A percentile compares a stretch with the other conserved stretches of the same genome.
phyloP scores from a whole-genome alignment of 805 yeast species.

The Saturnispora sekii region DNA sequence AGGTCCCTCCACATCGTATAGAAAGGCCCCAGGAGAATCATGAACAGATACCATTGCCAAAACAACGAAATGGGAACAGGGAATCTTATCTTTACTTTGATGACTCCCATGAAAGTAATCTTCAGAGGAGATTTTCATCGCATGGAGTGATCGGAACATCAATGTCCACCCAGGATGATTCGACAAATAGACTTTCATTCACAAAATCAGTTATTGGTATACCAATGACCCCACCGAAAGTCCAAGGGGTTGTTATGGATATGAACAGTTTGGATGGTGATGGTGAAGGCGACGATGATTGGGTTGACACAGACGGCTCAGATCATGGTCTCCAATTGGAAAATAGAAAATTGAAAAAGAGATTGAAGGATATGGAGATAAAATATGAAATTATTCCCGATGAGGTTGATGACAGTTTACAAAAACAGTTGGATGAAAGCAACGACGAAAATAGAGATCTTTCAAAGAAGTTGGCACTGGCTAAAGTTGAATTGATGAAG shows the following conservation, averaged over 20 bases:
- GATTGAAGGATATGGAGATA: conserved; percentile 13
- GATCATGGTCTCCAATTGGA: conserved; percentile 12
- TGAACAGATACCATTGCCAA: conserved; percentile 6
- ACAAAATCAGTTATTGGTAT: conserved; percentile 17
- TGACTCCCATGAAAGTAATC: background rate
- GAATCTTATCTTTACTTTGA: conserved; percentile 4
- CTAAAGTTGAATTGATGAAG: conserved; percentile 7
- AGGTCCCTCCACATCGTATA: too few species aligned
- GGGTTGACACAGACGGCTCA: conserved; percentile 12
- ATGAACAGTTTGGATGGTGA: conserved; percentile 8
- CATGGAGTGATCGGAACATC: conserved; percentile 19
- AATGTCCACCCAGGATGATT: conserved; percentile 10
- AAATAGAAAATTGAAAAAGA: conserved; percentile 11
- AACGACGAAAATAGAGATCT: conserved; percentile 9
- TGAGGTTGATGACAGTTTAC: conserved; percentile 8
- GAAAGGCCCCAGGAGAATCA: too few species aligned
- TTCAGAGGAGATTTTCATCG: conserved; percentile 9
- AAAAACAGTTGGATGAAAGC: conserved; percentile 11
- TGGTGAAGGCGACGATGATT: conserved; percentile 8
- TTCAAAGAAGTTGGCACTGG: conserved; percentile 8
- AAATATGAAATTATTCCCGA: conserved; percentile 12
- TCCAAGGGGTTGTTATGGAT: background rate
- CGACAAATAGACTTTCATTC: conserved; percentile 16
- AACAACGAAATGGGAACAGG: conserved; percentile 3
- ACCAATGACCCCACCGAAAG: background rate